phyloP scores from a whole-genome alignment of 345 rosid species.

The Pelargonium nanum region DNA sequence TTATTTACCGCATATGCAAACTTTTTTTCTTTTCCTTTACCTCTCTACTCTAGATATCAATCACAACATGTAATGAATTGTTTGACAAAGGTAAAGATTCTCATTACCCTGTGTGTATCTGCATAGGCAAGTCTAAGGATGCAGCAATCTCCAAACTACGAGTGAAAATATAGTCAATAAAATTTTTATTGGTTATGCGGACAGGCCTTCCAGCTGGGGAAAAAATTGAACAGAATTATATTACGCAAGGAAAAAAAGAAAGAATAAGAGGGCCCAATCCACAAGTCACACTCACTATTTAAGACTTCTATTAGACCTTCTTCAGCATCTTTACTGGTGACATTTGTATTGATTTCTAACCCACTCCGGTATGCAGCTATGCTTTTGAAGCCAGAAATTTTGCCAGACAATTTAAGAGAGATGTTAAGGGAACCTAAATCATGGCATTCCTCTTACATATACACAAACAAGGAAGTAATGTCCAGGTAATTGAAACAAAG shows the following conservation, averaged over 20 bases:
- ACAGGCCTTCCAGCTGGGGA: conserved; percentile 65
- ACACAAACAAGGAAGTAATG: conserved; percentile 1
- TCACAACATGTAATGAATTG: not conserved
- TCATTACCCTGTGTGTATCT: conserved; percentile 91
- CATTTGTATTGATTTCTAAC: conserved; percentile 58
- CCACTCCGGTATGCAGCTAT: conserved; percentile 93
- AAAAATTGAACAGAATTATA: conserved; percentile 17
- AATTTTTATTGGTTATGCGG: conserved; percentile 55
- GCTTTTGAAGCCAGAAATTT: conserved; percentile 68
- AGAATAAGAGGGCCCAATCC: conserved; percentile 12
- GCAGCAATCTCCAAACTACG: conserved; percentile 54
- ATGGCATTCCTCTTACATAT: conserved; percentile 1
- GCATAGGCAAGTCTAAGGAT: conserved; percentile 63
- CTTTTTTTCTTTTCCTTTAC: not conserved
- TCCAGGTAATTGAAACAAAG: no score
- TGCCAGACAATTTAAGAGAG: conserved; percentile 34
- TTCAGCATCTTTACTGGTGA: conserved; percentile 51
- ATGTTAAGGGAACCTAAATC: conserved; percentile 38
- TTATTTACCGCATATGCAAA: not conserved
- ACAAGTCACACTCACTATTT: conserved; percentile 27
- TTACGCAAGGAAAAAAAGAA: not conserved
- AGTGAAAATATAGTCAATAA: conserved; percentile 66
- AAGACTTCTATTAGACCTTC: conserved; percentile 59
- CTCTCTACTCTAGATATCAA: not conserved
- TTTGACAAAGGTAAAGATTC: conserved; percentile 9